Conservation (phyloP, 2,329 filamentous ascomycete genomes). For the Sporothrix inflata region DNA sequence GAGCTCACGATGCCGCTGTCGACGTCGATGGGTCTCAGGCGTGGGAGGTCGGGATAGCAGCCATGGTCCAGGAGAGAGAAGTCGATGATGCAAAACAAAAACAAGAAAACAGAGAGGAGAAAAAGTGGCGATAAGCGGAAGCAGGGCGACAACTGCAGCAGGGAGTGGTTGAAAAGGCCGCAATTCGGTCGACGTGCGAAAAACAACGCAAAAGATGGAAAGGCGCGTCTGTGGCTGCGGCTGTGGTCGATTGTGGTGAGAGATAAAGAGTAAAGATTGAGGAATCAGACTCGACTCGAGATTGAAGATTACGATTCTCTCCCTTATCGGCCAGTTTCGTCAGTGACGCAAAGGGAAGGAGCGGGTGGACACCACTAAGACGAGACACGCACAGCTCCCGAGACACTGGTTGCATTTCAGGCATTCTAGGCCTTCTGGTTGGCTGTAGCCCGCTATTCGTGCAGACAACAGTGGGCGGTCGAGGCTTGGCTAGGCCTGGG, state of each 20-base stretch:
- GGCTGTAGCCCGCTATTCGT: not conserved
- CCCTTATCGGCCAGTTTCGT: constrained; percentile 11
- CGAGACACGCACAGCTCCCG: not conserved
- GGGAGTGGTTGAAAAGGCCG: too few relatives aligned
- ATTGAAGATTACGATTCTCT: not conserved
- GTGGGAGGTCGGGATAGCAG: not conserved
- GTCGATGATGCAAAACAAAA: not conserved
- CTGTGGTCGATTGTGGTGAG: not conserved
- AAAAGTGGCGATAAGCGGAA: not conserved
- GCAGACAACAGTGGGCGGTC: not conserved
- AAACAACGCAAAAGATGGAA: constrained; percentile 5
- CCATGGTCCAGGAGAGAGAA: not conserved
- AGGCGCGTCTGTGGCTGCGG: not conserved
- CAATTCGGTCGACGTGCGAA: not conserved
- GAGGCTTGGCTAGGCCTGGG: not conserved
- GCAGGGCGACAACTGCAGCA: too few relatives aligned
- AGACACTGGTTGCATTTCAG: too few relatives aligned
- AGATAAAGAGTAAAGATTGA: not conserved
- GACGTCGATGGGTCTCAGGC: not conserved
- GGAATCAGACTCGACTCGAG: not conserved
- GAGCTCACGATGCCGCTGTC: not conserved
- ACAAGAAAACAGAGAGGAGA: not conserved
- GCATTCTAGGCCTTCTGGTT: not conserved
- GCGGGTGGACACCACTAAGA: not conserved
- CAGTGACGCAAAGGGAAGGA: constrained; percentile 9